Percentiles rank a stretch among this genome's conserved stretches.
Conservation (phyloP, 1,139 yeast genomes). For the Pichia sp. region DNA sequence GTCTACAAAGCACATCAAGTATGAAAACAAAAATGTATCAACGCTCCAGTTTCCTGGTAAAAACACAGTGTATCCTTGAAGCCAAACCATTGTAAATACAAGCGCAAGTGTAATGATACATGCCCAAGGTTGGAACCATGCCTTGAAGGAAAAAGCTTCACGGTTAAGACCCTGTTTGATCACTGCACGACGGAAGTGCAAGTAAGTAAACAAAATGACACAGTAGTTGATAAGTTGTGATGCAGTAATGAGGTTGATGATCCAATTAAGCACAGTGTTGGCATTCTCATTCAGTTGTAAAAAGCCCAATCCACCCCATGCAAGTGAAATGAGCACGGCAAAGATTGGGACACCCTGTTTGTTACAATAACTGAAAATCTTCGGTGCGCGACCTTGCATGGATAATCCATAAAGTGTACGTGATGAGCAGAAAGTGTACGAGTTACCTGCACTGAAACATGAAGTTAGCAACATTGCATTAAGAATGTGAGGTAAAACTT, state of each 20-base stretch:
- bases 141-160: conserved; percentile 45
- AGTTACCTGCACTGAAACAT: conserved; percentile 68
- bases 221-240: conserved; percentile 70
- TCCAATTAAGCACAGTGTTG: conserved; percentile 63
- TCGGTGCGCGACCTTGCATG: conserved; percentile 45
- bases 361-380: conserved; percentile 39
- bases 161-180: conserved; percentile 51
- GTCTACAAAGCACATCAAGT: conserved; percentile 61
- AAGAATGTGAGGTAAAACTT: conserved; percentile 53
- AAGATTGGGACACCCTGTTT: conserved; percentile 37
- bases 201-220: conserved; percentile 54
- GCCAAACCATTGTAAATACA: conserved; percentile 52
- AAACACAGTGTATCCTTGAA: conserved; percentile 64
- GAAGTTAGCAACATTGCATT: conserved; percentile 56
- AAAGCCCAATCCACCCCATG: conserved; percentile 40
- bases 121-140: conserved; percentile 53
- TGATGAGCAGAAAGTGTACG: conserved; percentile 61
- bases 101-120: conserved; percentile 36
- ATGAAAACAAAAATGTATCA: conserved; percentile 56
- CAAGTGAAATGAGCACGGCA: conserved; percentile 27
- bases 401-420: conserved; percentile 56
- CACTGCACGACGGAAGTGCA: conserved; percentile 58
- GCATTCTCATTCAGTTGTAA: conserved; percentile 56
- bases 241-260: conserved; percentile 71
- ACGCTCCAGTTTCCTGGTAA: conserved; percentile 63